phyloP scores from a whole-genome alignment of 257 asterid species.

The Lantana camara region DNA sequence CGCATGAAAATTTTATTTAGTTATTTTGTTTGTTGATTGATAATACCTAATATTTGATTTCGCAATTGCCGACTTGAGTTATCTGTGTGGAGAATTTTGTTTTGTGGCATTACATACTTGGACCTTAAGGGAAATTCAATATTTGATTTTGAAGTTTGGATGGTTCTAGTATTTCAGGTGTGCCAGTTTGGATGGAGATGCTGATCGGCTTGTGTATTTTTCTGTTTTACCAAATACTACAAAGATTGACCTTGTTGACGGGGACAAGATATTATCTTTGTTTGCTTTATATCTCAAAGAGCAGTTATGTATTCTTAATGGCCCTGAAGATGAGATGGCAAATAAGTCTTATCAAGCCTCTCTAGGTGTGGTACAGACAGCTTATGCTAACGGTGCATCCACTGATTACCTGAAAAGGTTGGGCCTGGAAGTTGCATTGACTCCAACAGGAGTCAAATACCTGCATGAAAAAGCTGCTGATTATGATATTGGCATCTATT shows the following conservation, averaged over 20 bases:
- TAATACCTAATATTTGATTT: constrained; percentile 9
- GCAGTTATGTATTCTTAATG: constrained; percentile 59
- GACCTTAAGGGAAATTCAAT: constrained; percentile 17
- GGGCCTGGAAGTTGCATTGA: constrained; percentile 76
- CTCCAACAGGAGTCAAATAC: constrained; percentile 95
- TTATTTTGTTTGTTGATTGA: not conserved
- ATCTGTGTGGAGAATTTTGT: not conserved
- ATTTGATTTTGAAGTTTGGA: constrained; percentile 20
- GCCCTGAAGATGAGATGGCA: constrained; percentile 42
- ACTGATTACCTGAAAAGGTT: constrained; percentile 75
- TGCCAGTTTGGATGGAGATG: constrained; percentile 98
- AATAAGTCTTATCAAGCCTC: constrained; percentile 44
- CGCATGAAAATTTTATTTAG: not conserved
- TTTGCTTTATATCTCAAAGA: constrained; percentile 82
- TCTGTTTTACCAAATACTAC: constrained; percentile 49
- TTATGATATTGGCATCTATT: constrained; percentile 85
- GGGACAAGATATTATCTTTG: constrained; percentile 94
- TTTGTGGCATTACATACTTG: not conserved
- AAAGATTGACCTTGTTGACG: constrained; percentile 85
- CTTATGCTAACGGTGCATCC: constrained; percentile 98
- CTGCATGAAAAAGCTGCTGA: constrained; percentile 93
- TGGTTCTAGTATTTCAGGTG: constrained; percentile 80
- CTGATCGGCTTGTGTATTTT: constrained; percentile 95
- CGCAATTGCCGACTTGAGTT: constrained; percentile 4
- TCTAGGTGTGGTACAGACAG: constrained; percentile 87